These are phyloP conservation scores for Podila epicladia DNA, from an alignment of 192 early-diverging fungal species.

Conservation along the genomic window DNA sequence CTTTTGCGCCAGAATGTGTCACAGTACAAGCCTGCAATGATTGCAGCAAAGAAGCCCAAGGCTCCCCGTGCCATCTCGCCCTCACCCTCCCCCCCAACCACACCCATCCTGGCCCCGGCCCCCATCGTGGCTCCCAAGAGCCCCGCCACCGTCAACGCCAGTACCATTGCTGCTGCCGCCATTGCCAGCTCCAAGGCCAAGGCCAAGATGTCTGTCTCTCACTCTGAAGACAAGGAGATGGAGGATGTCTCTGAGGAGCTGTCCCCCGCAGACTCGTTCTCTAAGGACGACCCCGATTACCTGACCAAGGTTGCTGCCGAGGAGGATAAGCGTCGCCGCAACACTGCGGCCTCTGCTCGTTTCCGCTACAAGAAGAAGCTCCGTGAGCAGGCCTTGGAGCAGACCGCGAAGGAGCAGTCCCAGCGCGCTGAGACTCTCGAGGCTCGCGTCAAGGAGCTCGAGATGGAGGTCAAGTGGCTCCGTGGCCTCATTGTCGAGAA, in stretches of 20 bases:
- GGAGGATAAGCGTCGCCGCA: constrained; percentile 93
- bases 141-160: constrained; percentile 32
- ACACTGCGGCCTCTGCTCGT: constrained; percentile 94
- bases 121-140: constrained; percentile 34
- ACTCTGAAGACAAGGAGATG: constrained; percentile 6
- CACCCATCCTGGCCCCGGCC: not conserved
- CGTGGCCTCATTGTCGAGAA: constrained; percentile 87
- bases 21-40: constrained; percentile 42
- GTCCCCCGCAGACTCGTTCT: constrained; percentile 22
- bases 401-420: constrained; percentile 82
- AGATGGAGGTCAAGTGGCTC: constrained; percentile 93
- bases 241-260: constrained; percentile 13
- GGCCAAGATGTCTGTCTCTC: not conserved
- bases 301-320: constrained; percentile 59
- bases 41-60: constrained; percentile 26
- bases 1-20: constrained; percentile 53
- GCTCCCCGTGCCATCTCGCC: constrained; percentile 18
- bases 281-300: constrained; percentile 44
- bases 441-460: constrained; percentile 83
- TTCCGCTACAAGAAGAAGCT: constrained; percentile 98
- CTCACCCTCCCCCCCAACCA: not conserved
- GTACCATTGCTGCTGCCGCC: constrained; percentile 29
- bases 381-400: constrained; percentile 88
- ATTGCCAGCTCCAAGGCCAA: constrained; percentile 14
- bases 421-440: constrained; percentile 79